Evolutionary conservation across 306 rosid genomes (phyloP), one percentile per base, ranked within the genome.

Genomic region (Vigna hirtella): DNA sequence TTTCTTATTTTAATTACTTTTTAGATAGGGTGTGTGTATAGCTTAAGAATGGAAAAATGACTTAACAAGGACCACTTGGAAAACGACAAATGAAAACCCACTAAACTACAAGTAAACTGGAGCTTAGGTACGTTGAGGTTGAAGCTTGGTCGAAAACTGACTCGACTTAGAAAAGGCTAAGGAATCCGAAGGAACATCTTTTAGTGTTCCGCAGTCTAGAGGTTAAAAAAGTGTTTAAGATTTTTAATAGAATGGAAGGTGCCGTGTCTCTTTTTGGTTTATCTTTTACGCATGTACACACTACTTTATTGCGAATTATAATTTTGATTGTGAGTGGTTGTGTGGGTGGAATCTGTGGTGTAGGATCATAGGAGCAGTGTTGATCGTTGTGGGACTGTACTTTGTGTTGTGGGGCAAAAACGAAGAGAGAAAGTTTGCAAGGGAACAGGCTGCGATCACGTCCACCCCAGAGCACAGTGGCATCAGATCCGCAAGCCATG

Each of bases 341-440:
- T 20, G 17, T 56, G 45, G 26, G 6, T 81, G 43, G 45, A 53
- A 72, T 85, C 66, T 78, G 51, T 63, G 72, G 17, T 79, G 82
- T 83, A 95, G 99, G 91, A 93, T 95, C 51, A 91, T 95, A 55
- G 99, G 99, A 74, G 99, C 99, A 63, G 85, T 81, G 56, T 70
- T 93, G 89, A 95, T 95, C 79, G 84, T 95, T 34, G 73, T 74
- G 68, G 99, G 99, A 66, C 82, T 95, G 28, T 95, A 95, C 86
- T 71, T 90, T 10, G 99, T 95, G 34, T 66, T 95, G 84, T 95
- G 98, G 98, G 99, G 99, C 4, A 95, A 93, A 88, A 91, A 18
- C 16, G 90, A 91, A 85, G 99, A 95, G 69, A 89, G 52, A 80
- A 95, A 91, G 77, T 83, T 91, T 72, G 97, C 96, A 49, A 84